These are phyloP conservation scores for Nitzschia sp. DNA, from an alignment of 108 stramenopile genomes.

Conservation along the genomic window DNA sequence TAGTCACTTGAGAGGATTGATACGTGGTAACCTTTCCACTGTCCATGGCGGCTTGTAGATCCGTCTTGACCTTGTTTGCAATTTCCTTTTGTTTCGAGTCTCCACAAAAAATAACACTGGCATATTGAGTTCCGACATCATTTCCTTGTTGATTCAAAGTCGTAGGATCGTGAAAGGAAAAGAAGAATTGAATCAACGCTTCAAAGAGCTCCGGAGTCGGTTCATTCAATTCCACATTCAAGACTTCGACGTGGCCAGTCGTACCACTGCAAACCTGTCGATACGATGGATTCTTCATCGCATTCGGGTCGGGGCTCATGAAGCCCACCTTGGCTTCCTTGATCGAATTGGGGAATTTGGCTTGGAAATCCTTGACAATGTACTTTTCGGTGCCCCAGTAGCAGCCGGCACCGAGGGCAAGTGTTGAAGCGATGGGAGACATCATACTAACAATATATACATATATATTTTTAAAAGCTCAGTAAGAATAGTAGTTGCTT, in stretches of 20 bases:
- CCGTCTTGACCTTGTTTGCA: constrained; percentile 58
- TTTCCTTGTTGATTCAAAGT: constrained; percentile 89
- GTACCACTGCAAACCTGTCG: constrained; percentile 62
- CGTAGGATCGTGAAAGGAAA: constrained; percentile 86
- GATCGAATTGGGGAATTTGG: constrained; percentile 44
- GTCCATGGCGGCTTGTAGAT: constrained; percentile 46
- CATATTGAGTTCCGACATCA: constrained; percentile 89
- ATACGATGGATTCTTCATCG: constrained; percentile 63
- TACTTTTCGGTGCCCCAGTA: constrained; percentile 86
- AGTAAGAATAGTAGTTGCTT: too few relatives aligned
- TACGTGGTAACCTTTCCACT: constrained; percentile 40
- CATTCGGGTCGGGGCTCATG: constrained; percentile 56
- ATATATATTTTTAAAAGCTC: too few relatives aligned
- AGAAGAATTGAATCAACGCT: constrained; percentile 82
- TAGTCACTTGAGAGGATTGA: constrained; percentile 34
- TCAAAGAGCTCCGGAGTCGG: constrained; percentile 43
- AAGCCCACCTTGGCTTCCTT: constrained; percentile 63
- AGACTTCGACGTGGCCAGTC: constrained; percentile 75
- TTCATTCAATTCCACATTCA: constrained; percentile 49
- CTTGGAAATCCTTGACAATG: constrained; percentile 59
- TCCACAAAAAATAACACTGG: constrained; percentile 66
- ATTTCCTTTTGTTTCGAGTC: constrained; percentile 59
- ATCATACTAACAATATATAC: too few relatives aligned
- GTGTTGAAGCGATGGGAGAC: constrained; percentile 31
- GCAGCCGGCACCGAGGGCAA: constrained; percentile 69